Conservation (phyloP, 2,329 filamentous ascomycete genomes). For the Beauveria asiatica region DNA sequence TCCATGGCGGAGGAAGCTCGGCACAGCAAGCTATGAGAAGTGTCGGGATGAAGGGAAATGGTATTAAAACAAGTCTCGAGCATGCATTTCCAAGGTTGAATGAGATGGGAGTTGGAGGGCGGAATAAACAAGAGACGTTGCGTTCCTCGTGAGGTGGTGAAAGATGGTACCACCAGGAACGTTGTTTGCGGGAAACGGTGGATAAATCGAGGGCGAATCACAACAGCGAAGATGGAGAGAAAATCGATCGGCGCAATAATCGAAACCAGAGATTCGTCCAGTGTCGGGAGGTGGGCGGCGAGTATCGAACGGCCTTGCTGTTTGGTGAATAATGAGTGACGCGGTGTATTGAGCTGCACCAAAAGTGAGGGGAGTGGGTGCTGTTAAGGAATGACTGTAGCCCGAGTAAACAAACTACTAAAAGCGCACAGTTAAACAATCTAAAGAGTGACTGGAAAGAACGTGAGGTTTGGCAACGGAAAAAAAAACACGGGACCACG, state of each 20-base stretch:
- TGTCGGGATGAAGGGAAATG: background rate
- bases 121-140: conserved; percentile 2
- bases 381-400: conserved; percentile 10
- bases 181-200: background rate
- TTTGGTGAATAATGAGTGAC: conserved; percentile 5
- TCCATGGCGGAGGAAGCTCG: conserved; percentile 7
- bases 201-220: background rate
- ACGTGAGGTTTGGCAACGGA: background rate
- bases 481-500: conserved; percentile 7
- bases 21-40: background rate
- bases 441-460: conserved; percentile 9
- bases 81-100: conserved; percentile 1
- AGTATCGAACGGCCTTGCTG: background rate
- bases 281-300: background rate
- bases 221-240: background rate
- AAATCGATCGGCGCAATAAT: background rate
- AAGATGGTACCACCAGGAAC: conserved; percentile 9
- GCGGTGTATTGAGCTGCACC: background rate
- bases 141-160: conserved; percentile 8
- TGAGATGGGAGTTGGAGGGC: background rate
- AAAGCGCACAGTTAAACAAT: background rate
- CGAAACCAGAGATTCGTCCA: background rate
- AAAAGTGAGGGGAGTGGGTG: background rate
- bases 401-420: conserved; percentile 6
- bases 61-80: background rate